Evolutionary conservation across 331 rosid genomes (phyloP).

Genomic region (Phaseolus coccineus): DNA sequence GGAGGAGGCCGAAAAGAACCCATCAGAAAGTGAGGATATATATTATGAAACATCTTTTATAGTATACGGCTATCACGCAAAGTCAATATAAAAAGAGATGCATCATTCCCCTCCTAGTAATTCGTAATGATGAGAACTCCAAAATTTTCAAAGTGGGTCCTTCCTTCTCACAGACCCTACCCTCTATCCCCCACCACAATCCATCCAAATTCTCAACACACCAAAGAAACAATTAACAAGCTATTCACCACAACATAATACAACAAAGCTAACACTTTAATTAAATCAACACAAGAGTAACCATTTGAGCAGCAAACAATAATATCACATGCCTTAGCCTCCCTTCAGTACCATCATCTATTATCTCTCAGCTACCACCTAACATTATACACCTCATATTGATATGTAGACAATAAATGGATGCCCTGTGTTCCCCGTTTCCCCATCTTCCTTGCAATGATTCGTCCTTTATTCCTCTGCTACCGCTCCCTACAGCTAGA

Average conservation of each 20-base stretch:
- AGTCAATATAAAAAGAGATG: slow-evolving; percentile 63
- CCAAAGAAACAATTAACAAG: not conserved
- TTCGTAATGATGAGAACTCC: slow-evolving; percentile 52
- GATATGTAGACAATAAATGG: slow-evolving; percentile 42
- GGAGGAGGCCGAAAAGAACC: slow-evolving; percentile 36
- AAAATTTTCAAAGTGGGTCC: slow-evolving; percentile 45
- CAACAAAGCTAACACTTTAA: slow-evolving; percentile 28
- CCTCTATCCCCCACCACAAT: not conserved
- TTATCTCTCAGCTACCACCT: slow-evolving; percentile 28
- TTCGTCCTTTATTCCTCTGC: slow-evolving; percentile 45
- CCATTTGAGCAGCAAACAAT: slow-evolving; percentile 27
- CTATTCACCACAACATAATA: not conserved
- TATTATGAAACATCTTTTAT: slow-evolving; percentile 48
- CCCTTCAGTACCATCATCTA: not conserved
- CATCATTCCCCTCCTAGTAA: slow-evolving; percentile 53
- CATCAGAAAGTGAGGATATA: slow-evolving; percentile 40
- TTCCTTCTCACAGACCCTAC: slow-evolving; percentile 43
- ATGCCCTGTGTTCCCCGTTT: slow-evolving; percentile 56
- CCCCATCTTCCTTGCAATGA: slow-evolving; percentile 34
- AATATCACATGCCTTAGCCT: slow-evolving; percentile 25
- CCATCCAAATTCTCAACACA: slow-evolving; percentile 34
- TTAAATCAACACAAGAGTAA: slow-evolving; percentile 19
- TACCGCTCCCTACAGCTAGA: slow-evolving; percentile 25
- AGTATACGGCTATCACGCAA: slow-evolving; percentile 35
- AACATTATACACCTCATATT: slow-evolving; percentile 47